Conservation (phyloP, 1,284 basidiomycete genomes). For the Moesziomyces aphidis region DNA sequence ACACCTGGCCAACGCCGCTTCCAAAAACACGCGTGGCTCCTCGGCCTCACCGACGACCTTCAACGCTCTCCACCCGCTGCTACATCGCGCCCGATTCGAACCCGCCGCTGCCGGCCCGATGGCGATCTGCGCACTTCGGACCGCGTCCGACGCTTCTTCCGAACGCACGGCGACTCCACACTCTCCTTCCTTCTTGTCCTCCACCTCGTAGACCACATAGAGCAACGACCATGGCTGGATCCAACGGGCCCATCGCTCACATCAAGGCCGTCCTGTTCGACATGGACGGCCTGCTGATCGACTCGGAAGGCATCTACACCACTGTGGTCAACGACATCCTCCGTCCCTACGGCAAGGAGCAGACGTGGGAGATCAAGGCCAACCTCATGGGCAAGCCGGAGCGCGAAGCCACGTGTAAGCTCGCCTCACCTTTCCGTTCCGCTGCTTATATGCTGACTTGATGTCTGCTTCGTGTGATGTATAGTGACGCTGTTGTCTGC, state of each 20-base stretch:
- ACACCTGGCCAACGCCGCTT: background rate
- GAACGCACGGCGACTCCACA: too few relatives aligned
- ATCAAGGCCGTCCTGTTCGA: slow-evolving; percentile 60
- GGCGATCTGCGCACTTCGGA: slow-evolving; percentile 5
- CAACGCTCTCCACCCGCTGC: background rate
- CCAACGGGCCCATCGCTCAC: slow-evolving; percentile 35
- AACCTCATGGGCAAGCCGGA: slow-evolving; percentile 67
- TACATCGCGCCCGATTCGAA: too few relatives aligned
- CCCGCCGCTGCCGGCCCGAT: too few relatives aligned
- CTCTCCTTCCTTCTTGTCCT: background rate
- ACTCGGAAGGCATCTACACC: slow-evolving; percentile 67
- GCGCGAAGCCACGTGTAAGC: slow-evolving; percentile 57
- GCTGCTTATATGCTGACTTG: background rate
- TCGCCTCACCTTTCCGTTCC: background rate
- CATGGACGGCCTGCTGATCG: slow-evolving; percentile 67
- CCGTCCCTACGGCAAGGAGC: slow-evolving; percentile 65
- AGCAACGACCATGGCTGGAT: slow-evolving; percentile 4
- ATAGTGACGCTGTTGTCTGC: slow-evolving; percentile 55
- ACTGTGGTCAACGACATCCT: slow-evolving; percentile 66
- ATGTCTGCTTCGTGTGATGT: background rate
- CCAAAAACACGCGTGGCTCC: background rate
- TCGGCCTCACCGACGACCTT: background rate
- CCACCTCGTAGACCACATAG: background rate
- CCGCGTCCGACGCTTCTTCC: background rate
- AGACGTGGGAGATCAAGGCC: slow-evolving; percentile 68